Base-by-base conservation (phyloP, 768 basidiomycete genomes). In the Tubosaeta sp. region DNA sequence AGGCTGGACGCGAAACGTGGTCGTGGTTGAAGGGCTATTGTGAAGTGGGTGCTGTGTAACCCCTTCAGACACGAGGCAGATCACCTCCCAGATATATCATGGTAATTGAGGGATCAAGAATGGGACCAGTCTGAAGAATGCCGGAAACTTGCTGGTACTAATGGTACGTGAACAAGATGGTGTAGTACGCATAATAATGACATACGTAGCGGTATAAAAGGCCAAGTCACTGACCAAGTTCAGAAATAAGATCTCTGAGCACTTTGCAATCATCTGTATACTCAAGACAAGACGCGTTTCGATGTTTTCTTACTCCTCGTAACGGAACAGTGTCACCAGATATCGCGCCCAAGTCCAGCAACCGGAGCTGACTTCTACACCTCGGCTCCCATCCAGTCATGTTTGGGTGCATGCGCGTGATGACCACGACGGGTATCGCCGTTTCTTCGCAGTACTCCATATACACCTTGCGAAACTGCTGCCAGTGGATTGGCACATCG, bases 391-490 rank as follows among this genome's bases (percentile, higher is more conserved):
- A 65, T 6, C 6, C 55, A 7, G 16, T 6, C 10, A 3, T 27
- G 2, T 32, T 53, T 10, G 41, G 34, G 7, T 31, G 12, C 57
- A 58, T 56, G 32, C 25, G 56, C 25, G 59, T 65, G 35, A 65
- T 32, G 34, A 59, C 65, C 17, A 65, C 35, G 34, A 50, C 54
- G 1, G 64, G 65, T 43, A 48, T 39, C 19, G 58, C 65, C 27
- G 38, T 62, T 49, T 14, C 54, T 5, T 46, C 56, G 48, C 62
- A 65, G 26, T 62, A 65, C 1, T 61, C 62, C 54, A 56, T 46
- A 16, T 65, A 66, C 17, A 65, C 59, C 51, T 47, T 66, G 31
- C 37, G 54, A 37, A 65, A 64, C 19, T 49, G 55, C 6, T 57
- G 33, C 62, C 65, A 65, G 3, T 59, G 65, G 6, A 22, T 16